Evolutionary conservation across 148 eudicot genomes (phyloP), one percentile per base, ranked within the genome.

Genomic region (Rhododendron williamsianum): DNA sequence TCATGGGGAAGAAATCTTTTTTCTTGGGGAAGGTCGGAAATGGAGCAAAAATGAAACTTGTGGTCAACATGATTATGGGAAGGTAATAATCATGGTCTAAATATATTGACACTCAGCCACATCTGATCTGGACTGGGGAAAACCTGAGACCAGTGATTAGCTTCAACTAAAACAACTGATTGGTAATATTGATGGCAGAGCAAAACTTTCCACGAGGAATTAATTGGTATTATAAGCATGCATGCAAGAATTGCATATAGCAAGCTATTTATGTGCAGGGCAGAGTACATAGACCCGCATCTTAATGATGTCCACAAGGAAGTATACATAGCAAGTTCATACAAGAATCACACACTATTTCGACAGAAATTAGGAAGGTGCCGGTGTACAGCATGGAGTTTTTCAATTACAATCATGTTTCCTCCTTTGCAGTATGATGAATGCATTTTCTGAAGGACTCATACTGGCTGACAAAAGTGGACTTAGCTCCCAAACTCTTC

Each of bases 11-110:
- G 92, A 97, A 95, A 86, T 97, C 98, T 18, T 95, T 95, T 88
- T 97, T 88, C 89, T 86, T 97, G 85, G 99, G 99, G n/a, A 76
- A 93, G 82, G 92, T 97, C 71, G 99, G 99, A 82, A 94, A 97
- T 83, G 99, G 98, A 88, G 99, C 99, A 67, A 93, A 92, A 90
- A 97, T 95, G 99, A 97, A 97, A 93, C 99, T 97, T 85, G 99
- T 95, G 46, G 96, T 97, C 88, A 97, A 97, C 91, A 97, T 95
- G 99, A 91, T 94, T 69, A 95, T 97, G 99, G 99, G 99, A 84
- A 97, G 99, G 99, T 97, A 89, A 76, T 69, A 76, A 52, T 69
- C 56, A 33, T 67, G 72, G 30, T 56, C 38, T 63, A n/a, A n/a
- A 25, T 38, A 82, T 10, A 67, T 45, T 82, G 25, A 82, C 58